Percentiles rank a stretch among this genome's conserved stretches.
Evolutionary conservation across 345 rosid species (phyloP).

Genomic region (Iberis pinnata): DNA sequence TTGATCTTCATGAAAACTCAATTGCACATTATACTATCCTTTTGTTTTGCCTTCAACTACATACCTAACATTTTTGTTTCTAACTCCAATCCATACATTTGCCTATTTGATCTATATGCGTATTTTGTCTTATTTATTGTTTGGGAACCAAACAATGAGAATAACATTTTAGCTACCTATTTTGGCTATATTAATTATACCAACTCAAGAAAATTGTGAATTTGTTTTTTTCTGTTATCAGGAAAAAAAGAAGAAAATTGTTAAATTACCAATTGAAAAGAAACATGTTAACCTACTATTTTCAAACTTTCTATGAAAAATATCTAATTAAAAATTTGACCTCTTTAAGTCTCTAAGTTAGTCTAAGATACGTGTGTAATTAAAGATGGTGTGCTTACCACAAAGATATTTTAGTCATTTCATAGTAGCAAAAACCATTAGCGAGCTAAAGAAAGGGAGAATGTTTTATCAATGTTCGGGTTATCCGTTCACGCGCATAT

Average conservation of each 20-base stretch:
- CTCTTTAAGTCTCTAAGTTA: not conserved
- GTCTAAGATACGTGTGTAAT: not conserved
- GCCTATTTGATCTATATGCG: slow-evolving; percentile 19
- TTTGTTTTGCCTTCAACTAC: slow-evolving; percentile 28
- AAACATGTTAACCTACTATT: slow-evolving; percentile 27
- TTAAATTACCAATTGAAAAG: slow-evolving; percentile 16
- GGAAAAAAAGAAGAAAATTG: too few species aligned
- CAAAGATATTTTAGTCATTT: slow-evolving; percentile 15
- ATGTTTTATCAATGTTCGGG: too few species aligned
- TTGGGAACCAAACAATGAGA: slow-evolving; percentile 25
- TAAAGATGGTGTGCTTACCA: not conserved
- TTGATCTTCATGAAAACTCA: slow-evolving; percentile 15
- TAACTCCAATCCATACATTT: slow-evolving; percentile 19
- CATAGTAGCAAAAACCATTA: slow-evolving; percentile 10
- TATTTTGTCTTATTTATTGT: slow-evolving; percentile 23
- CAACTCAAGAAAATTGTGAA: slow-evolving; percentile 17
- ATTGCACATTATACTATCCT: slow-evolving; percentile 1
- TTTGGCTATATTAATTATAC: slow-evolving; percentile 13
- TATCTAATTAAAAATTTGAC: not conserved
- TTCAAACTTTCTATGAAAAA: too few species aligned
- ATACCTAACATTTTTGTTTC: slow-evolving; percentile 17
- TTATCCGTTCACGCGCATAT: too few species aligned
- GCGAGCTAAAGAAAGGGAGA: not conserved
- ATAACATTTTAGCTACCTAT: slow-evolving; percentile 25
- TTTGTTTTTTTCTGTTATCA: too few species aligned